Evolutionary conservation across 2,329 filamentous ascomycete genomes (phyloP), one percentile per base, ranked within the genome.

Genomic region (Didymella pomorum): DNA sequence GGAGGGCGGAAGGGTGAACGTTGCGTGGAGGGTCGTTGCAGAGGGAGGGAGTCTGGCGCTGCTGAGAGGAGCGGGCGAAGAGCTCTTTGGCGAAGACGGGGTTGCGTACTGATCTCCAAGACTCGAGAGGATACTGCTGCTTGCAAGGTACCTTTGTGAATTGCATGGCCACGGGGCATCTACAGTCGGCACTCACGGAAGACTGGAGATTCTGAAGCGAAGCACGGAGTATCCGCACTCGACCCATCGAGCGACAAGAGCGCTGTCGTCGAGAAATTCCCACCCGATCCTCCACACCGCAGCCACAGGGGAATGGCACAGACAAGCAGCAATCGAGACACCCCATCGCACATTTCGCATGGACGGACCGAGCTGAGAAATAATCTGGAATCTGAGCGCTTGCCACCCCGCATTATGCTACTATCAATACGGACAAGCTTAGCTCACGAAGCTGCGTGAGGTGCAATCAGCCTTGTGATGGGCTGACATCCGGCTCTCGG

Each of bases 21-120:
- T 74, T 28, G 61, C 63, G 31, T 76, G 73, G 73, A 67, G 70
- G 63, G 67, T 75, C 47, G 49, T 62, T 3, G 61, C 52, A n/a
- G 60, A 62, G 35, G 59, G 46, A 8, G 64, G 62, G 12, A 59
- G 42, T 12, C 35, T 67, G 23, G 63, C 56, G 16, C 18, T 58
- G 28, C 35, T 68, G 14, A 29, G 45, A 12, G 54, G 57, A 3
- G 46, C 31, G 14, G 54, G 61, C 14, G 49, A 49, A 2, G 51
- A 51, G 9, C 2, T 59, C 3, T 54, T 59, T 25, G 45, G 42
- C 11, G n/a, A 51, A 26, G 28, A 31, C 5, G 33, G 33, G 57
- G 45, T 26, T 12, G 56, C 56, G 5, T 58, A 58, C 33, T 58
- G 31, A 53, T 20, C 35, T 39, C 35, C n/a, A n/a, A 35, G 31